phyloP scores from a whole-genome alignment of 257 asterid species.

The Lithospermum erythrorhizon region DNA sequence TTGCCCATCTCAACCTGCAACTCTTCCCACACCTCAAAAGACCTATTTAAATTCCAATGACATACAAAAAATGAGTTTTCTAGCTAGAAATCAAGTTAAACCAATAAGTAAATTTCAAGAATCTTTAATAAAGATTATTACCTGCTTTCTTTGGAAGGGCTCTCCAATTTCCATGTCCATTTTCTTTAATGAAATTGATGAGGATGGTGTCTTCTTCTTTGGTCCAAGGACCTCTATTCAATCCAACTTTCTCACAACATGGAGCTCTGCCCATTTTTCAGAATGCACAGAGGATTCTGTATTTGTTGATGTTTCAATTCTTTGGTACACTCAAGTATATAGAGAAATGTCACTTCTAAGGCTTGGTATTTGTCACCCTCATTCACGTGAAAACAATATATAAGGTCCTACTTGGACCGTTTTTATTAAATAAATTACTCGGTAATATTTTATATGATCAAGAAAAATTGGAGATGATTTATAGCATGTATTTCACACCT shows the following conservation, averaged over 20 bases:
- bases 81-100: too few relatives aligned
- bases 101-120: too few relatives aligned
- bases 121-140: background rate
- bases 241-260: conserved; percentile 26
- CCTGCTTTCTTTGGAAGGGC: conserved; percentile 31
- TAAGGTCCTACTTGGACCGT: background rate
- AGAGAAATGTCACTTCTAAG: background rate
- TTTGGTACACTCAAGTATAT: background rate
- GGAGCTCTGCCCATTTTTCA: conserved; percentile 26
- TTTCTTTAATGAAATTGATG: conserved; percentile 14
- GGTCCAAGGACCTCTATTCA: conserved; percentile 34
- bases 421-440: too few relatives aligned
- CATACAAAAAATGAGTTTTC: too few relatives aligned
- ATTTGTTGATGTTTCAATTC: too few relatives aligned
- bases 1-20: too few relatives aligned
- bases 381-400: background rate
- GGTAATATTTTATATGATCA: too few relatives aligned
- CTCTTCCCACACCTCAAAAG: too few relatives aligned
- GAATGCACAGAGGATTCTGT: background rate
- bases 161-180: conserved; percentile 31
- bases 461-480: too few relatives aligned
- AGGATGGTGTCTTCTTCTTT: conserved; percentile 25
- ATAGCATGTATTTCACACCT: background rate
- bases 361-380: background rate
- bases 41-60: too few relatives aligned